These are phyloP conservation scores for Metarhizium humberi DNA, from an alignment of 2,329 filamentous ascomycete genomes.

Conservation along the genomic window DNA sequence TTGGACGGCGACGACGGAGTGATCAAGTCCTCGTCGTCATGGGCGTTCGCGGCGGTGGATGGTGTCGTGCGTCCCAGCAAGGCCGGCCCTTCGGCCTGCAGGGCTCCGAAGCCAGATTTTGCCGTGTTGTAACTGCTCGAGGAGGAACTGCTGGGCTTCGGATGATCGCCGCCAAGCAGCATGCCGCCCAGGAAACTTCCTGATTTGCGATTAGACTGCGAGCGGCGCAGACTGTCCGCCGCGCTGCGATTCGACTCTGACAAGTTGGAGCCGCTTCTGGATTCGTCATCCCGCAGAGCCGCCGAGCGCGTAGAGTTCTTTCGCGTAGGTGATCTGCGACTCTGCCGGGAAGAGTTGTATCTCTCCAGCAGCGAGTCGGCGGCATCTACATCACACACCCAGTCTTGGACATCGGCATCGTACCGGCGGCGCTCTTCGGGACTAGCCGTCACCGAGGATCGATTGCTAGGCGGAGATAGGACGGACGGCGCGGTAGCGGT, in stretches of 20 bases:
- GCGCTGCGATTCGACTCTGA: conserved; percentile 44
- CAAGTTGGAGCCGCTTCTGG: conserved; percentile 45
- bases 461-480: conserved; percentile 18
- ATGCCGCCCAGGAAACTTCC: conserved; percentile 18
- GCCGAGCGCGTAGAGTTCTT: conserved; percentile 27
- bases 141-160: conserved; percentile 30
- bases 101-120: conserved; percentile 38
- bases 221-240: conserved; percentile 30
- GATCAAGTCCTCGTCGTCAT: conserved; percentile 26
- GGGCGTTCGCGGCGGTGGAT: conserved; percentile 10
- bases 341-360: conserved; percentile 25
- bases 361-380: conserved; percentile 42
- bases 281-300: conserved; percentile 34
- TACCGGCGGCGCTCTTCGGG: conserved; percentile 26
- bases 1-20: conserved; percentile 48
- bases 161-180: conserved; percentile 16
- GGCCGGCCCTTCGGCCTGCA: conserved; percentile 44
- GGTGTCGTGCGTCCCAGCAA: conserved; percentile 24
- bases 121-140: conserved; percentile 44
- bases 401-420: conserved; percentile 48
- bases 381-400: conserved; percentile 47
- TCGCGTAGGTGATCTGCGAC: conserved; percentile 29
- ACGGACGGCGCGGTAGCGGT: conserved; percentile 12
- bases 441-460: conserved; percentile 28
- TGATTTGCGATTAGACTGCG: conserved; percentile 23